Percentiles rank a stretch among this genome's conserved stretches.
These are phyloP conservation scores for Quercus engelmannii DNA, from an alignment of 306 rosid species.

Conservation along the genomic window DNA sequence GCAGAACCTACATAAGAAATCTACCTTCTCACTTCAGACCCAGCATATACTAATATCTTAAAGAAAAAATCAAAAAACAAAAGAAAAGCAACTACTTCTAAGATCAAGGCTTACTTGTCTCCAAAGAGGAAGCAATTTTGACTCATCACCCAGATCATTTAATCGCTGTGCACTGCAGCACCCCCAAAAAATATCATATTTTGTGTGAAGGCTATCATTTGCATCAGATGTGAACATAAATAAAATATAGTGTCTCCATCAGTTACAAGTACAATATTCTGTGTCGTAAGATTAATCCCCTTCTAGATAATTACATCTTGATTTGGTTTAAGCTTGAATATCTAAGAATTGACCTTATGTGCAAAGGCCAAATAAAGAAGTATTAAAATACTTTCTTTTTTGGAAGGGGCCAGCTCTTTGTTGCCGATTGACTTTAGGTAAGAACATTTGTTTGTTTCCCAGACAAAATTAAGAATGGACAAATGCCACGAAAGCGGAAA, in stretches of 20 bases:
- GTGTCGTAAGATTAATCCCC: neutral
- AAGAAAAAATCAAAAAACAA: constrained; percentile 10
- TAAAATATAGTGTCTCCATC: neutral
- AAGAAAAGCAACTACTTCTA: constrained; percentile 3
- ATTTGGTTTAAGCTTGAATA: neutral
- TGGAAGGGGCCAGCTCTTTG: neutral
- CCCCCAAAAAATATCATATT: neutral
- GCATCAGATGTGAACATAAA: neutral
- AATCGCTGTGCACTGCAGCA: constrained; percentile 69
- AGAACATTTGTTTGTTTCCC: neutral
- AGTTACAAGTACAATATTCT: neutral
- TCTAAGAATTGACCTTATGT: neutral
- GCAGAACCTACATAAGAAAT: constrained; percentile 14
- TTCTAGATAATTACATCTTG: neutral
- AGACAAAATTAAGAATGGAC: constrained; percentile 9
- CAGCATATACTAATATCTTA: neutral
- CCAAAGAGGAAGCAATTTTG: constrained; percentile 94
- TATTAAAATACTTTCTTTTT: neutral
- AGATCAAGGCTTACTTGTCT: constrained; percentile 62
- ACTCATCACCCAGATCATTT: constrained; percentile 76
- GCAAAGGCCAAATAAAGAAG: neutral
- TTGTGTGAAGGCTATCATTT: no score
- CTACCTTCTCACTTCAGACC: neutral
- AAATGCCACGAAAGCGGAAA: constrained; percentile 15
- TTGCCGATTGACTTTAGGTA: neutral